Evolutionary conservation across 257 asterid species (phyloP).

Genomic region (Nicotiana obtusifolia): DNA sequence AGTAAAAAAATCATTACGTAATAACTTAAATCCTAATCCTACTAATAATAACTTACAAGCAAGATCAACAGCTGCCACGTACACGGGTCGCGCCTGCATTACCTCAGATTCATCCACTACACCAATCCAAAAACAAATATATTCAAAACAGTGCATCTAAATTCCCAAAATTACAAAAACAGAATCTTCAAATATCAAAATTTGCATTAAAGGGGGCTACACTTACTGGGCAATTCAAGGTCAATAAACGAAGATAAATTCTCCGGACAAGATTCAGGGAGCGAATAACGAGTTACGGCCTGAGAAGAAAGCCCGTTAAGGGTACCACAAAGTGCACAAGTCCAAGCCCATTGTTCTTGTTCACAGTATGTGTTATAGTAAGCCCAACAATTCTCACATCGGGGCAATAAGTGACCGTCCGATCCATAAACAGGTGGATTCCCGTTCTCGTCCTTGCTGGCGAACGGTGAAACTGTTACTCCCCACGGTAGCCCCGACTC

Average conservation of each 20-base stretch:
- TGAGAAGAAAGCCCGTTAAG: slow-evolving; percentile 70
- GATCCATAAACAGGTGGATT: slow-evolving; percentile 85
- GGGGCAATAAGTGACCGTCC: slow-evolving; percentile 67
- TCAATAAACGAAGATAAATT: slow-evolving; percentile 77
- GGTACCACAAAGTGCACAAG: slow-evolving; percentile 84
- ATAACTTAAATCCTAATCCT: too few relatives aligned
- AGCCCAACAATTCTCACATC: slow-evolving; percentile 98
- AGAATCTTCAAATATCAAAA: neutral
- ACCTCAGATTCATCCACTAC: slow-evolving; percentile 81
- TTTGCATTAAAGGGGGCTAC: neutral
- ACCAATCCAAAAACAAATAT: slow-evolving; percentile 19
- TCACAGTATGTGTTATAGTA: slow-evolving; percentile 88
- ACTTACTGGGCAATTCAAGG: slow-evolving; percentile 72
- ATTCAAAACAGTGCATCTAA: neutral
- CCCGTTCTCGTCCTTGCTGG: slow-evolving; percentile 79
- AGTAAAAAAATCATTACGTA: too few relatives aligned
- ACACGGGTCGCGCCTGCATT: slow-evolving; percentile 86
- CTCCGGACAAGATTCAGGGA: slow-evolving; percentile 78
- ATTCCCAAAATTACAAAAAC: neutral
- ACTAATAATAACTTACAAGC: slow-evolving; percentile 49
- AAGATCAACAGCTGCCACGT: slow-evolving; percentile 93
- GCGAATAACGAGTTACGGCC: slow-evolving; percentile 62
- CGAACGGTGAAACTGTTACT: slow-evolving; percentile 72
- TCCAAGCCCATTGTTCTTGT: slow-evolving; percentile 98
- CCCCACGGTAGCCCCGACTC: slow-evolving; percentile 93